Conservation (phyloP, 306 rosid genomes). For the Hippophae tibetana region DNA sequence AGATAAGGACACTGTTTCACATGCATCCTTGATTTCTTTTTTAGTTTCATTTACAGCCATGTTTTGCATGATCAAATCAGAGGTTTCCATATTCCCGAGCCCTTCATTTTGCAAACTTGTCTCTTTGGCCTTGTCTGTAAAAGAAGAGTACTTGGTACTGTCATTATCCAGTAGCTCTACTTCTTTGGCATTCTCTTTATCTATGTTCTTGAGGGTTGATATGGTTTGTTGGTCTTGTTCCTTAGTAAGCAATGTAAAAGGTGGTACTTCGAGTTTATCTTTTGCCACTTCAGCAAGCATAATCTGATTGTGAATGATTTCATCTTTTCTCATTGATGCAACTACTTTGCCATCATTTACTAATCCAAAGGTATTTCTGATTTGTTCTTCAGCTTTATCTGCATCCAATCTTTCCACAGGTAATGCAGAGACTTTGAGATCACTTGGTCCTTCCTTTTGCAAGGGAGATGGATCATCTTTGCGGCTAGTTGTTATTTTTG, state of each 20-base stretch:
- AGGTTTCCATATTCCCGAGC: conserved; percentile 4
- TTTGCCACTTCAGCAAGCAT: not conserved
- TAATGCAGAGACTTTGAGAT: conserved; percentile 5
- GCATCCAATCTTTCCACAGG: conserved; percentile 8
- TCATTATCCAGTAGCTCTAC: not conserved
- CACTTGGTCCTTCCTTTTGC: not conserved
- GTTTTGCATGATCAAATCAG: conserved; percentile 9
- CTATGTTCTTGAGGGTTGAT: not conserved
- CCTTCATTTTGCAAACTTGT: conserved; percentile 12
- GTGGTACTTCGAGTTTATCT: conserved; percentile 8
- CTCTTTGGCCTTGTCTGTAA: conserved; percentile 9
- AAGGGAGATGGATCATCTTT: not conserved
- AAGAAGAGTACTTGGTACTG: not conserved
- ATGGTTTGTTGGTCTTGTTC: conserved; percentile 3
- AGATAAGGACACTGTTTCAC: not conserved
- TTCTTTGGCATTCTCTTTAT: conserved; percentile 11
- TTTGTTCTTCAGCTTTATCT: conserved; percentile 6
- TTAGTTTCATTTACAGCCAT: conserved; percentile 9
- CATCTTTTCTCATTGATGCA: conserved; percentile 5
- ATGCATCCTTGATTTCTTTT: conserved; percentile 16
- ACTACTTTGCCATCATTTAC: not conserved
- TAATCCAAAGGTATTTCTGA: conserved; percentile 3
- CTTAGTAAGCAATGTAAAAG: conserved; percentile 8
- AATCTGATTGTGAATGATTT: conserved; percentile 7
- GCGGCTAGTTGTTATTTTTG: too few relatives aligned